Evolutionary conservation across 176 grass and related monocot species (phyloP).

Genomic region (Oryza australiensis): DNA sequence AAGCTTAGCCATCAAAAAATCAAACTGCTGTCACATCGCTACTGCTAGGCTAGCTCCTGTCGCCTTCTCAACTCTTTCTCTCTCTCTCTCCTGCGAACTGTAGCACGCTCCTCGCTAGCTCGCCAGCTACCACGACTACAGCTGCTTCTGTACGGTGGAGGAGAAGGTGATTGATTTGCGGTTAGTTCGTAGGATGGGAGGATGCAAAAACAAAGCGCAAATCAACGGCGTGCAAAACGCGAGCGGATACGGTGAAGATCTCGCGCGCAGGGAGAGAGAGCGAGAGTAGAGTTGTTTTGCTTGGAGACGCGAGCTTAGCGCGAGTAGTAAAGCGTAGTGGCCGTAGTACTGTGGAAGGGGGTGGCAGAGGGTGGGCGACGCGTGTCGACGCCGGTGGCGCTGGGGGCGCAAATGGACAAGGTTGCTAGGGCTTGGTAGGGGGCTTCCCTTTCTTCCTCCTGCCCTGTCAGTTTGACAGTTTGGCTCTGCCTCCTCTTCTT

Average conservation of each 20-base stretch:
- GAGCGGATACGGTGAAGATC: not conserved
- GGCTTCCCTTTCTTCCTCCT: constrained; percentile 1
- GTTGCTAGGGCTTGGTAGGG: constrained; percentile 31
- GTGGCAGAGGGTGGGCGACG: constrained; percentile 17
- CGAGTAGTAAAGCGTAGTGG: too few relatives aligned
- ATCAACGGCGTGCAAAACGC: not conserved
- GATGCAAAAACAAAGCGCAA: not conserved
- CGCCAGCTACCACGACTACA: not conserved
- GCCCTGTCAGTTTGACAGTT: not conserved
- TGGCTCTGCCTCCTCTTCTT: not conserved
- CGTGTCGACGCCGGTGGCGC: constrained; percentile 41
- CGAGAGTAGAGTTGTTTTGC: too few relatives aligned
- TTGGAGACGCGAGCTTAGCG: too few relatives aligned
- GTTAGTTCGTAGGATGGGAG: not conserved
- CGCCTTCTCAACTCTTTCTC: not conserved
- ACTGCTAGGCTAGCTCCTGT: not conserved
- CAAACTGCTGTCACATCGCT: not conserved
- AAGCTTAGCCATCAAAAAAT: not conserved
- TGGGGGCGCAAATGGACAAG: constrained; percentile 7
- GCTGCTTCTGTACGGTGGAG: not conserved
- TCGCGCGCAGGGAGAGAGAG: not conserved
- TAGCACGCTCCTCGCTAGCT: not conserved
- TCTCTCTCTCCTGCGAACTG: not conserved
- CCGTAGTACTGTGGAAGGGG: too few relatives aligned
- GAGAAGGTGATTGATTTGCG: not conserved